Evolutionary conservation across 1,139 yeast genomes (phyloP).

Genomic region (Hyphopichia pseudoburtonii): DNA sequence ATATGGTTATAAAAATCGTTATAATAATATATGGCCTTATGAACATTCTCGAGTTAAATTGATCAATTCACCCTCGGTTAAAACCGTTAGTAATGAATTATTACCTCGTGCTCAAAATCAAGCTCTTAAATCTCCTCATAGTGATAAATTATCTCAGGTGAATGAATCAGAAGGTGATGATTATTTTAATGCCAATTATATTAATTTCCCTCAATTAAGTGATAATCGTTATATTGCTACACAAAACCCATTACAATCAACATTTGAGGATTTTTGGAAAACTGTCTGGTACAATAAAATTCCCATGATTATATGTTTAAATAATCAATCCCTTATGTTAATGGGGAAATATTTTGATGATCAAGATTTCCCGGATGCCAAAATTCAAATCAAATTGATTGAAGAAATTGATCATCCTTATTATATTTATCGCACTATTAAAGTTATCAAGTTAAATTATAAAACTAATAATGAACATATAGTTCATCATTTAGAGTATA

Average conservation of each 20-base stretch:
- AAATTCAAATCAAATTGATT: conserved; percentile 13
- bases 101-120: not conserved
- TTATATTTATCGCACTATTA: conserved; percentile 23
- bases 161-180: conserved; percentile 21
- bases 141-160: not conserved
- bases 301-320: conserved; percentile 68
- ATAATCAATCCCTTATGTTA: conserved; percentile 32
- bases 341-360: conserved; percentile 23
- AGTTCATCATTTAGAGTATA: conserved; percentile 68
- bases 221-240: conserved; percentile 41
- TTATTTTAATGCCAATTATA: conserved; percentile 45
- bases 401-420: conserved; percentile 10
- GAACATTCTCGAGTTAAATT: conserved; percentile 47
- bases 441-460: conserved; percentile 6
- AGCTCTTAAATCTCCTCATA: not conserved
- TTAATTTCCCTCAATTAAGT: conserved; percentile 21
- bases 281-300: conserved; percentile 53
- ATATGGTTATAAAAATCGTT: conserved; percentile 45
- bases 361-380: conserved; percentile 14
- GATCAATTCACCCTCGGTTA: conserved; percentile 13
- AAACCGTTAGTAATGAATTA: no score
- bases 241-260: conserved; percentile 41
- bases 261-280: conserved; percentile 46
- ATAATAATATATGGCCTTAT: conserved; percentile 47
- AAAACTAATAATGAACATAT: conserved; percentile 9